Conservation (phyloP, 148 eudicot genomes). For the Nyssa sinensis region DNA sequence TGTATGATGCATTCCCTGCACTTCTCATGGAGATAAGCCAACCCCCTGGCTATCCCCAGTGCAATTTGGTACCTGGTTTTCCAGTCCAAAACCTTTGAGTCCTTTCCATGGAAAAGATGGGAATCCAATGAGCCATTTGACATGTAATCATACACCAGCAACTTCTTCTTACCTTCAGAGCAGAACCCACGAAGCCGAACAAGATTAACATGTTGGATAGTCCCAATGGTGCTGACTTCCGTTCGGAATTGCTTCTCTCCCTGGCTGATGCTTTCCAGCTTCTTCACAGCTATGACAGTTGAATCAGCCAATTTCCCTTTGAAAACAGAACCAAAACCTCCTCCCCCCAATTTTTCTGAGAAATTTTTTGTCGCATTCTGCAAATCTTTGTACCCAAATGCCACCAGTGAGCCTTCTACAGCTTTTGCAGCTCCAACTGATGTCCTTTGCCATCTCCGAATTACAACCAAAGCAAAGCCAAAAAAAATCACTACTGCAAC, state of each 20-base stretch:
- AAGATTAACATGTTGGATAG: slow-evolving; percentile 51
- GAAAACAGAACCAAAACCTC: slow-evolving; percentile 55
- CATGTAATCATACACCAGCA: slow-evolving; percentile 51
- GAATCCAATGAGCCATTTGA: slow-evolving; percentile 48
- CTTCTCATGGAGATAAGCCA: slow-evolving; percentile 44
- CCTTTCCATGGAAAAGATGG: slow-evolving; percentile 31
- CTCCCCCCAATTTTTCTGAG: slow-evolving; percentile 46
- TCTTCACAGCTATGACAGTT: slow-evolving; percentile 48
- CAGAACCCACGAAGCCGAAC: slow-evolving; percentile 61
- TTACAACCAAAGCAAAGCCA: slow-evolving; percentile 7
- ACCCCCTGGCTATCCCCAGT: slow-evolving; percentile 43
- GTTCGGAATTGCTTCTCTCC: slow-evolving; percentile 56
- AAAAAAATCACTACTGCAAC: slow-evolving; percentile 15
- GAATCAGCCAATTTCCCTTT: slow-evolving; percentile 48
- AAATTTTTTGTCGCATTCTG: slow-evolving; percentile 46
- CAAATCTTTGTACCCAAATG: slow-evolving; percentile 37
- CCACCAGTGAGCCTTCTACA: slow-evolving; percentile 42
- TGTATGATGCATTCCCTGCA: slow-evolving; percentile 48
- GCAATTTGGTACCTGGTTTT: slow-evolving; percentile 41
- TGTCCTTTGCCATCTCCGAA: slow-evolving; percentile 18
- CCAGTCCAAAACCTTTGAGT: slow-evolving; percentile 28
- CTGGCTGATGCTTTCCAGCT: slow-evolving; percentile 41
- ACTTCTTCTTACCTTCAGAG: slow-evolving; percentile 38
- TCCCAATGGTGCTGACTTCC: slow-evolving; percentile 61
- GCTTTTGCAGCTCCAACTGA: slow-evolving; percentile 15